Evolutionary conservation across 495 filamentous ascomycete genomes (phyloP).

Genomic region (Astrothelium macrocarpum): DNA sequence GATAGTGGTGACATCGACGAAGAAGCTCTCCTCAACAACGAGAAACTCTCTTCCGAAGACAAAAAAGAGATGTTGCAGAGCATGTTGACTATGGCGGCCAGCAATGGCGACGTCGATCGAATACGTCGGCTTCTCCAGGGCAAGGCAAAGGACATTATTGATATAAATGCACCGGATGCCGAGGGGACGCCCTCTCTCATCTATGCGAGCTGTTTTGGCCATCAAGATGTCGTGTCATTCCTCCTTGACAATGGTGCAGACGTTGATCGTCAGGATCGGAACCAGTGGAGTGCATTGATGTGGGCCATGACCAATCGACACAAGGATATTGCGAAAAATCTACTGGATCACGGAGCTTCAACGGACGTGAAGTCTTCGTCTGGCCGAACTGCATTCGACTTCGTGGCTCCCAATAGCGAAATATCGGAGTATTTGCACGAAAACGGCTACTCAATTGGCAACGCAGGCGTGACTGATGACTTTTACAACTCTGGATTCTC

Average conservation of each 20-base stretch:
- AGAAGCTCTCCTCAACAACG: constrained; percentile 62
- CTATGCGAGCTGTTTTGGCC: constrained; percentile 98
- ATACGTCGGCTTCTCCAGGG: constrained; percentile 69
- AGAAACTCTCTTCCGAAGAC: constrained; percentile 62
- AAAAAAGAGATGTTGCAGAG: constrained; percentile 77
- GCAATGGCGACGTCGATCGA: constrained; percentile 84
- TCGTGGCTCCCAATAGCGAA: constrained; percentile 87
- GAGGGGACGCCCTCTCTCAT: constrained; percentile 92
- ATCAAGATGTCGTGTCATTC: constrained; percentile 77
- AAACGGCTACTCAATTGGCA: constrained; percentile 84
- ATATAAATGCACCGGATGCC: constrained; percentile 85
- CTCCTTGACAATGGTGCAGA: constrained; percentile 81
- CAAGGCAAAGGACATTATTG: constrained; percentile 63
- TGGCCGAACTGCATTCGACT: constrained; percentile 93
- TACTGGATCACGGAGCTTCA: constrained; percentile 91
- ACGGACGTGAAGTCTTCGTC: constrained; percentile 88
- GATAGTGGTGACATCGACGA: constrained; percentile 56
- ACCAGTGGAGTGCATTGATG: constrained; percentile 97
- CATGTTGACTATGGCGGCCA: constrained; percentile 87
- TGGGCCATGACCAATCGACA: constrained; percentile 99
- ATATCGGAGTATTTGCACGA: constrained; percentile 90
- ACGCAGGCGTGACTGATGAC: constrained; percentile 78
- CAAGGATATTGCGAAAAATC: constrained; percentile 82
- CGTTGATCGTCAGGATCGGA: constrained; percentile 87
- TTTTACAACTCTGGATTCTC: constrained; percentile 92